phyloP scores from a whole-genome alignment of 2,329 filamentous ascomycete species.

The Emydomyces testavorans region DNA sequence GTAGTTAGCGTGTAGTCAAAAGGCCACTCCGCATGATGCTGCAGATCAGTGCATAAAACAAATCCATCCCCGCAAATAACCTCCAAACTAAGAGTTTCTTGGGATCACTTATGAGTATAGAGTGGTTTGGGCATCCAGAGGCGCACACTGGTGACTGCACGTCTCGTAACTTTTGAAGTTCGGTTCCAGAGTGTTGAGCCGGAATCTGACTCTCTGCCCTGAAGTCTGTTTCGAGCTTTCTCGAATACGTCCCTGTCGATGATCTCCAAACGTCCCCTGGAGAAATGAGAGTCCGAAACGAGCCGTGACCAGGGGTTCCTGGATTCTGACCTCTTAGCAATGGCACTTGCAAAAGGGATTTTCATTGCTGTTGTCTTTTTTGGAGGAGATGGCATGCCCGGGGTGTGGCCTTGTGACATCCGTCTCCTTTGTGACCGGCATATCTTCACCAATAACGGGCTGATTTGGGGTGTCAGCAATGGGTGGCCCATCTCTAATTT shows the following conservation, averaged over 20 bases:
- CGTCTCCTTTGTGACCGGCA: background rate
- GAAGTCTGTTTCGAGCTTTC: too few species aligned
- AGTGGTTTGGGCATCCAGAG: background rate
- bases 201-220: too few species aligned
- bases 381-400: background rate
- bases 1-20: background rate
- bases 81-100: background rate
- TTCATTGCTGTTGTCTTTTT: background rate
- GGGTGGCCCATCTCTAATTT: background rate
- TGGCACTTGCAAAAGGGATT: background rate
- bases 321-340: background rate
- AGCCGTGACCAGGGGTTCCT: constrained; percentile 1
- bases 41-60: background rate
- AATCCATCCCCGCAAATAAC: background rate
- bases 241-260: too few species aligned
- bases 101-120: background rate
- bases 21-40: background rate
- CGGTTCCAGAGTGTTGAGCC: too few species aligned
- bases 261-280: background rate
- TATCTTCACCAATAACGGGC: background rate
- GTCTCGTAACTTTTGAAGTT: too few species aligned
- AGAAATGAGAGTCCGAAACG: background rate
- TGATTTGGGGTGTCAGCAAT: background rate
- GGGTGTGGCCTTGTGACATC: constrained; percentile 6
- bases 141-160: background rate